Evolutionary conservation across 441 rosid genomes (phyloP), one percentile per base, ranked within the genome.

Genomic region (Geranium incanum): DNA sequence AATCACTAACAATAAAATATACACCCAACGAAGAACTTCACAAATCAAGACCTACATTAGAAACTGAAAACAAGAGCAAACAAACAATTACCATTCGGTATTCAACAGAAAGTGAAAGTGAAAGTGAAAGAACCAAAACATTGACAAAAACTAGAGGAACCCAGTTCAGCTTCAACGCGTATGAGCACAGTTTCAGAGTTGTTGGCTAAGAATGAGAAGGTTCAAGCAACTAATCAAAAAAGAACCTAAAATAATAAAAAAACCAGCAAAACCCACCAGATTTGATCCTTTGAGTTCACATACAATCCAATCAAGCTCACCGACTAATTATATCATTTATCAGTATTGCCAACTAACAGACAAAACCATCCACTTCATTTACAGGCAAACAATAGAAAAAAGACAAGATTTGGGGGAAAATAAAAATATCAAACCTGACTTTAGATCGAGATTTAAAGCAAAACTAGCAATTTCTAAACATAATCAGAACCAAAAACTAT

Each of bases 11-110:
- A 43, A 19, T 67, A 75, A 62, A 52, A 28, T 28, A 71, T 68
- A 55, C 19, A 60, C 68, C 71, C 33, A 65, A 76, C 72, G 70
- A 72, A 50, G 72, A 71, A 67, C 65, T 69, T 73, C 73, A 70
- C 67, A 67, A 73, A 64, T 74, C 65, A 68, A 60, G 60, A 68
- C 19, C 37, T 28, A 73, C 36, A 62, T 3, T 23, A 62, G 66
- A 21, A 62, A 62, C 66, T 21, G 3, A 21, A 62, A 62, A 23
- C 66, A 62, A 62, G 36, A 62, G 66, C 23, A 62, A 60, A 21
- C 65, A 60, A 60, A 23, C 66, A 62, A 21, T 62, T 23, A 62
- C 66, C 66, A 62, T 62, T 21, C 66, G 19, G 9, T 62, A 3
- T 23, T 62, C 66, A 62, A 11, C 36, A 21, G 66, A 62, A 21